These are phyloP conservation scores for Bipolaris zeicola DNA, from an alignment of 2,329 filamentous ascomycete genomes.

Conservation along the genomic window DNA sequence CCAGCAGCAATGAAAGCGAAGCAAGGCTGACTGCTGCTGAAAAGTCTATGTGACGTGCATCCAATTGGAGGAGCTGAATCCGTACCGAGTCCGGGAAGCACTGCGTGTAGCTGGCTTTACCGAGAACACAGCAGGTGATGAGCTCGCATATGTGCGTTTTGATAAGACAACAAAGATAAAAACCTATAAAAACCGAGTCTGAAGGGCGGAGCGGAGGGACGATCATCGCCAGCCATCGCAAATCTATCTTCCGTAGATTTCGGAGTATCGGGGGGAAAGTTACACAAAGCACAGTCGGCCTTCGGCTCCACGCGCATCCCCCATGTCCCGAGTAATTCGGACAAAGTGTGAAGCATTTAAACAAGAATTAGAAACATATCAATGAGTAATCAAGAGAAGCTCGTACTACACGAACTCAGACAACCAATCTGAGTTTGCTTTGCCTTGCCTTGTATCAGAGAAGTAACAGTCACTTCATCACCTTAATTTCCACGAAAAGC, in stretches of 20 bases:
- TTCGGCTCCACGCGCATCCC: constrained; percentile 31
- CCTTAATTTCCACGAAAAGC: neutral
- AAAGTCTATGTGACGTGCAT: neutral
- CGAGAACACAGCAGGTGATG: neutral
- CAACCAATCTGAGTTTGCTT: neutral
- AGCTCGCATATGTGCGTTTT: neutral
- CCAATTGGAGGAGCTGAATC: neutral
- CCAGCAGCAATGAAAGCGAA: neutral
- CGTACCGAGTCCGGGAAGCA: neutral
- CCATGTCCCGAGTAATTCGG: constrained; percentile 20
- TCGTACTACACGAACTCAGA: neutral
- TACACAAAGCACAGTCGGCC: constrained; percentile 20
- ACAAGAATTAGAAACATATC: neutral
- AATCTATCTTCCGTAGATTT: constrained; percentile 12
- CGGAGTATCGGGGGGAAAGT: constrained; percentile 19
- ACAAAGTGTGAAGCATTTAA: neutral
- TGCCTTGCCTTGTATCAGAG: neutral
- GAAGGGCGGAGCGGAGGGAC: neutral
- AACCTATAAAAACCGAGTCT: neutral
- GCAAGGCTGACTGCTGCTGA: neutral
- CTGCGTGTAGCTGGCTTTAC: neutral
- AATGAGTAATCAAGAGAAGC: neutral
- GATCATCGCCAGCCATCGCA: constrained; percentile 1
- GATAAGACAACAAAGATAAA: neutral
- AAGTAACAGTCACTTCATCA: neutral